Evolutionary conservation across 129 eudicot species (phyloP), one percentile per base, ranked within the genome.

Genomic region (Dittrichia graveolens): DNA sequence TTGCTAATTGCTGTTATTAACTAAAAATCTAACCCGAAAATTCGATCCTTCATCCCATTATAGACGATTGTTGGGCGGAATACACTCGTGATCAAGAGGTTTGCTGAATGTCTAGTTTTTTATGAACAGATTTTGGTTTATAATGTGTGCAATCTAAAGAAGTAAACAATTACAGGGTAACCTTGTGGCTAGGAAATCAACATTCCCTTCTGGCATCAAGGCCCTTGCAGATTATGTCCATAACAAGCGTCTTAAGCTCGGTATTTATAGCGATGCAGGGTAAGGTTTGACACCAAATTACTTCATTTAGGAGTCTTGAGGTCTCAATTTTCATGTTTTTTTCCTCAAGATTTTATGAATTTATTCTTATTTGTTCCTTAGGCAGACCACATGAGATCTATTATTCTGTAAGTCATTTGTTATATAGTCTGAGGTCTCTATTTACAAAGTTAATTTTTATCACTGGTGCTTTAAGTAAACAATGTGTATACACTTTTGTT

Each of bases 41-140:
- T 34, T 41, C 34, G 41, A 44, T 78, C 9, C 15, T 48, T 40
- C 5, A 13, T 52, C 49, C 44, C 46, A 13, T 57, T 44, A 47
- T 77, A 93, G 98, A 93, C 82, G 98, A 93, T 78, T 89, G 98
- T 75, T 93, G 98, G 98, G 98, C 96, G 56, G 98, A 92, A 84
- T 46, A 48, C 55, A 35, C 55, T 58, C 98, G 98, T 16, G 92
- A 92, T 65, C 59, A 69, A 67, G 45, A 87, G 89, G 98, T 93
- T 63, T 38, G 71, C 14, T 2, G 7, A 14, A 12, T 8, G 31
- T 60, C 34, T 3, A 43, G 16, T 41, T 10, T 0, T 16, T 69
- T n/a, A 1, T 14, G 19, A 3, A 38, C 39, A 19, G 15, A 6
- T 35, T 58, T 47, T 61, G 62, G 75, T 40, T 11, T 56, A 31